These are phyloP conservation scores for Neurospora crassa DNA, from an alignment of 2,329 filamentous ascomycete genomes.

Conservation along the genomic window DNA sequence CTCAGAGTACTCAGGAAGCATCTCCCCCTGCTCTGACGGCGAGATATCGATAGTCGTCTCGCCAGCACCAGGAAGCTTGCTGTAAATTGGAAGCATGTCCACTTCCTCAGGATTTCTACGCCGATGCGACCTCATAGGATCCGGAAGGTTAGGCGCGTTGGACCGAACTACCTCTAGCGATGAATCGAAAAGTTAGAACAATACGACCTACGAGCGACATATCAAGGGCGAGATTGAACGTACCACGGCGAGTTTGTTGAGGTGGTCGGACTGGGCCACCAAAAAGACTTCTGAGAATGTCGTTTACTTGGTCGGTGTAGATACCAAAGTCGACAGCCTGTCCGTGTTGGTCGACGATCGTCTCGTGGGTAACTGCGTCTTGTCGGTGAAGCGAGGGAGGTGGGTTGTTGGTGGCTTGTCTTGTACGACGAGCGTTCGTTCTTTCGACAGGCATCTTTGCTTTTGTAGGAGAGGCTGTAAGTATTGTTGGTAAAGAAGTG, in stretches of 20 bases:
- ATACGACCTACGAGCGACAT: background rate
- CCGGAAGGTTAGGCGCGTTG: background rate
- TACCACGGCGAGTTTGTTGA: background rate
- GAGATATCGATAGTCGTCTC: background rate
- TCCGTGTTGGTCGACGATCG: background rate
- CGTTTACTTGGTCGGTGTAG: background rate
- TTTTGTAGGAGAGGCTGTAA: background rate
- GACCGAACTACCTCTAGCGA: background rate
- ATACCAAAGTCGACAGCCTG: background rate
- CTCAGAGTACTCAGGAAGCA: background rate
- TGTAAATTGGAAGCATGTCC: background rate
- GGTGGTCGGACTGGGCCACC: background rate
- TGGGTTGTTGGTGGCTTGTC: background rate
- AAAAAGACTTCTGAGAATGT: background rate
- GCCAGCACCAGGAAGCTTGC: background rate
- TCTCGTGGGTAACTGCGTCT: background rate
- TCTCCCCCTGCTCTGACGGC: background rate
- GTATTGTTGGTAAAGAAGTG: background rate
- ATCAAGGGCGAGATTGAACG: background rate
- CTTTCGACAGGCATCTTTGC: background rate
- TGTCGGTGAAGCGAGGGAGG: background rate
- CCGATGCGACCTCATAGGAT: background rate
- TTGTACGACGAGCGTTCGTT: background rate
- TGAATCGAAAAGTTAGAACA: background rate
- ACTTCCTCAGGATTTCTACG: background rate